phyloP scores from a whole-genome alignment of 495 filamentous ascomycete genomes.

The Aspergillus panamensis region DNA sequence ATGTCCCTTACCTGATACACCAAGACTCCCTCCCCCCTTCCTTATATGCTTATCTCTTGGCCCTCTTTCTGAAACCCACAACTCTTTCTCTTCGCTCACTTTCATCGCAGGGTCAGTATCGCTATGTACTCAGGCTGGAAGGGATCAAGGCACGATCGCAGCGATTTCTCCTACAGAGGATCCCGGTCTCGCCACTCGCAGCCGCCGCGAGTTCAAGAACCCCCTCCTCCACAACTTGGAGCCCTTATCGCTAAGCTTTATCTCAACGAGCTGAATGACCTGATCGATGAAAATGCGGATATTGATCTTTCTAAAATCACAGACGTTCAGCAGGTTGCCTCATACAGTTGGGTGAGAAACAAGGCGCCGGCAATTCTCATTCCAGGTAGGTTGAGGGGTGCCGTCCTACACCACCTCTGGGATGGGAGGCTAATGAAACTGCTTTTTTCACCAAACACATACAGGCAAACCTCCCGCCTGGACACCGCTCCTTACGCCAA shows the following conservation, averaged over 20 bases:
- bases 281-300: background rate
- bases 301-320: constrained; percentile 20
- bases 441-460: background rate
- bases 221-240: constrained; percentile 20
- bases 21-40: too few relatives aligned
- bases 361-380: constrained; percentile 43
- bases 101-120: background rate
- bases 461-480: constrained; percentile 56
- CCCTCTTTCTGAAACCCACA: too few relatives aligned
- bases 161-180: background rate
- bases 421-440: background rate
- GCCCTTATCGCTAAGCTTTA: constrained; percentile 23
- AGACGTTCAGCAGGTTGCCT: constrained; percentile 35
- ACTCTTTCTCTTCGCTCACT: background rate
- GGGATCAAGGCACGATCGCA: background rate
- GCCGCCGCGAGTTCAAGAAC: background rate
- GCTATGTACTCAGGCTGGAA: background rate
- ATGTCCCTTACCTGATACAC: too few relatives aligned
- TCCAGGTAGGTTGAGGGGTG: constrained; percentile 44
- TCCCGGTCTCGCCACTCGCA: background rate
- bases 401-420: background rate
- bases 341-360: constrained; percentile 53
- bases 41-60: too few relatives aligned
- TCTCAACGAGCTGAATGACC: constrained; percentile 16
- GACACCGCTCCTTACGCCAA: constrained; percentile 43